Conservation (phyloP, 768 basidiomycete species). For the Chlorophyllum brunneum region DNA sequence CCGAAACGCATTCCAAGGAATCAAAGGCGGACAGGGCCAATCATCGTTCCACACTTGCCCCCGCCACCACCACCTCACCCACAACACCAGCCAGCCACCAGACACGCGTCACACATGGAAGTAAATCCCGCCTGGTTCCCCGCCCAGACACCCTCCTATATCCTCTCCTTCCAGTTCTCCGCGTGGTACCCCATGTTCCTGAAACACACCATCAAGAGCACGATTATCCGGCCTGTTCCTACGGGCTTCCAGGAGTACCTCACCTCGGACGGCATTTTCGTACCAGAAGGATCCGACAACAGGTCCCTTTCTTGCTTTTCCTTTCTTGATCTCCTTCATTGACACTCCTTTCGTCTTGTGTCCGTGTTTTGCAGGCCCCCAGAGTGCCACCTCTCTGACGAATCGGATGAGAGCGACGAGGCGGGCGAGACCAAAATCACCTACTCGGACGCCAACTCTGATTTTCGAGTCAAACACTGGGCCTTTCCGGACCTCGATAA, state of each 20-base stretch:
- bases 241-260: slow-evolving; percentile 67
- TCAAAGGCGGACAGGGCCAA: slow-evolving; percentile 2
- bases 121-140: slow-evolving; percentile 44
- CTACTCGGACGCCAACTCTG: slow-evolving; percentile 37
- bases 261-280: slow-evolving; percentile 77
- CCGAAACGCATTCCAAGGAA: slow-evolving; percentile 9
- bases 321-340: background rate
- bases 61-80: slow-evolving; percentile 6
- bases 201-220: slow-evolving; percentile 63
- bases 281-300: slow-evolving; percentile 81
- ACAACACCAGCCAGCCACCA: background rate
- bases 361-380: slow-evolving; percentile 34
- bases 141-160: slow-evolving; percentile 39
- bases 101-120: background rate
- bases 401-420: slow-evolving; percentile 33
- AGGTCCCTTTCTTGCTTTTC: slow-evolving; percentile 41
- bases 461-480: slow-evolving; percentile 13
- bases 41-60: slow-evolving; percentile 8
- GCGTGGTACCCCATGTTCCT: slow-evolving; percentile 79
- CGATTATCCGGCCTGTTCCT: slow-evolving; percentile 65
- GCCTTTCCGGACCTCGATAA: slow-evolving; percentile 78
- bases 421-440: slow-evolving; percentile 28
- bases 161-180: slow-evolving; percentile 78
- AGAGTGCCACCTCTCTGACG: slow-evolving; percentile 58
- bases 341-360: background rate